A percentile compares a stretch with the other conserved stretches of the same genome.
phyloP scores from a whole-genome alignment of 2,329 filamentous ascomycete species.

The Gliomastix tumulicola region DNA sequence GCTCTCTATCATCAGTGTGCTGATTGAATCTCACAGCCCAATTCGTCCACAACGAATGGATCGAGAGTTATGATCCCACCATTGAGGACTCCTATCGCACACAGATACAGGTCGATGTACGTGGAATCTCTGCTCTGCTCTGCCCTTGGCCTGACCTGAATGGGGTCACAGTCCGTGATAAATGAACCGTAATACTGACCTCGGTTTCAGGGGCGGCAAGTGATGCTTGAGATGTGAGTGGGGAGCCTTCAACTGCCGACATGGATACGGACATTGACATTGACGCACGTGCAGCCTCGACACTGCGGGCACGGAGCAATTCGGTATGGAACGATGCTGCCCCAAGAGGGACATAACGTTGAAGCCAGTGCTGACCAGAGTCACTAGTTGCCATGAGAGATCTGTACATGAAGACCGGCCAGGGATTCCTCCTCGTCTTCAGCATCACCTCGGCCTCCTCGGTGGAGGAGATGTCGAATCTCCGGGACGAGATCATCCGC shows the following conservation, averaged over 20 bases:
- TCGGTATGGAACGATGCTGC: conserved; percentile 71
- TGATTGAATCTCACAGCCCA: conserved; percentile 53
- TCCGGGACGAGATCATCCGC: conserved; percentile 83
- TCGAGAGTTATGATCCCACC: conserved; percentile 77
- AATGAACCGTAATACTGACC: conserved; percentile 15
- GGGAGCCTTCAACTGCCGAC: neutral
- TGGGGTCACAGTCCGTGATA: neutral
- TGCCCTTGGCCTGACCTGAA: too few relatives aligned
- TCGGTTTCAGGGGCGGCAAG: conserved; percentile 65
- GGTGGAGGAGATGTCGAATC: conserved; percentile 71
- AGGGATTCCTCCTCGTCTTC: conserved; percentile 88
- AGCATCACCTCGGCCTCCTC: conserved; percentile 82
- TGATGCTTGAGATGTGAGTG: conserved; percentile 79
- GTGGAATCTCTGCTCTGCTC: conserved; percentile 33
- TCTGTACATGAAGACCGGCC: conserved; percentile 88
- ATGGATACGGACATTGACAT: neutral
- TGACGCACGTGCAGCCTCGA: conserved; percentile 54
- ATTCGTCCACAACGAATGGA: conserved; percentile 92
- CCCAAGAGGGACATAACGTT: neutral
- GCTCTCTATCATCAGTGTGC: conserved; percentile 3
- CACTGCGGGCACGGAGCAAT: conserved; percentile 87
- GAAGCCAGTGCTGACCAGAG: conserved; percentile 10
- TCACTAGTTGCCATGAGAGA: conserved; percentile 64
- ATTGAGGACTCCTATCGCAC: conserved; percentile 74
- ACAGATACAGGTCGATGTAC: conserved; percentile 75